phyloP scores from a whole-genome alignment of 179 eudicot species.

The Beta lomatogona region DNA sequence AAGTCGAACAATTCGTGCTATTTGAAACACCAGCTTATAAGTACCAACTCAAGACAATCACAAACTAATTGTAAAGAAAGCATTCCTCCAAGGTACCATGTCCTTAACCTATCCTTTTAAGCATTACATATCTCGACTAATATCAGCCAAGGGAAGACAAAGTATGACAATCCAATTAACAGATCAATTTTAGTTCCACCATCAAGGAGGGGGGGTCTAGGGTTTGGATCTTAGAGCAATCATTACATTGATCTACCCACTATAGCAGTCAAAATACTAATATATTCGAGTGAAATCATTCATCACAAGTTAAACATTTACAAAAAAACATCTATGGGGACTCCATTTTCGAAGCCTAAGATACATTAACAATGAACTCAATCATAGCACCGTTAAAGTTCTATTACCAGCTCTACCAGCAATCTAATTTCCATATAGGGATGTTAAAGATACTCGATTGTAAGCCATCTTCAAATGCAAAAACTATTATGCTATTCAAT shows the following conservation, averaged over 20 bases:
- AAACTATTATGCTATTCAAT: background rate
- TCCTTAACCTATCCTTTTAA: background rate
- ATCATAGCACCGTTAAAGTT: too few species aligned
- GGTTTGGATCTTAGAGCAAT: too few species aligned
- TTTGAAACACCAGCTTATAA: too few species aligned
- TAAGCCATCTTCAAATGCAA: background rate
- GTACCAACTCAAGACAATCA: too few species aligned
- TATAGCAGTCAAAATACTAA: background rate
- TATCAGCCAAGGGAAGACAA: background rate
- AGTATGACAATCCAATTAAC: background rate
- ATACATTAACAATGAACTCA: background rate
- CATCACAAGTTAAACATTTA: background rate
- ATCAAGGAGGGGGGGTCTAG: too few species aligned
- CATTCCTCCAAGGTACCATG: background rate
- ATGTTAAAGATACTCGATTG: background rate
- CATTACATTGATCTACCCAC: too few species aligned
- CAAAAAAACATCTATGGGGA: background rate
- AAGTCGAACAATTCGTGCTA: too few species aligned
- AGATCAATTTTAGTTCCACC: too few species aligned
- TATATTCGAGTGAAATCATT: background rate
- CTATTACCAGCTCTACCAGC: background rate
- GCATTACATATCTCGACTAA: background rate
- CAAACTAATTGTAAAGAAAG: background rate
- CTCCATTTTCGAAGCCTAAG: background rate
- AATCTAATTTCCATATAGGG: background rate